These are phyloP conservation scores for Trametes cinnabarina DNA, from an alignment of 768 basidiomycete species.

Conservation along the genomic window DNA sequence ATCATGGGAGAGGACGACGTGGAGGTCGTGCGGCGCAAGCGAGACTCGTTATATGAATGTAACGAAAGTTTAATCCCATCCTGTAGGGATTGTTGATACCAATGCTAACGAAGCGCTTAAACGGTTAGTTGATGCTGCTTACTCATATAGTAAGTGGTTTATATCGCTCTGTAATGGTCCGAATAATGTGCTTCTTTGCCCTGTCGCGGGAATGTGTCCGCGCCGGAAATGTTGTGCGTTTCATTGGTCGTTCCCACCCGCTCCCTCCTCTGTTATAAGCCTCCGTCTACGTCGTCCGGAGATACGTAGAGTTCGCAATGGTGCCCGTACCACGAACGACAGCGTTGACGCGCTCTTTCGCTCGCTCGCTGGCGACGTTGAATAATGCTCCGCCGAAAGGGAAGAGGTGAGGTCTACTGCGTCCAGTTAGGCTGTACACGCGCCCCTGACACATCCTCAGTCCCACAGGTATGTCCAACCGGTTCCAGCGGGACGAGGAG, in stretches of 20 bases:
- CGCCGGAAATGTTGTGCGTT: constrained; percentile 12
- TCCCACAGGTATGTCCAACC: constrained; percentile 25
- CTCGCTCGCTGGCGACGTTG: constrained; percentile 46
- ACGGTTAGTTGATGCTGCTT: too few species aligned
- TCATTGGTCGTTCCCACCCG: constrained; percentile 18
- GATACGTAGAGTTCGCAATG: constrained; percentile 14
- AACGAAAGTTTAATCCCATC: too few species aligned
- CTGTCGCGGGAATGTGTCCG: constrained; percentile 1
- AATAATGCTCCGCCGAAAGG: constrained; percentile 37
- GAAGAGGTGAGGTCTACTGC: constrained; percentile 40
- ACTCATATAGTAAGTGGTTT: too few species aligned
- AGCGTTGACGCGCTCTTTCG: constrained; percentile 28
- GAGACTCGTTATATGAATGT: too few species aligned
- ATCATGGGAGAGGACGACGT: too few species aligned
- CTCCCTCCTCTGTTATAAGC: constrained; percentile 1
- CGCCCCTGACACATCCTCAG: constrained; percentile 12
- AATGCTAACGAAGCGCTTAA: too few species aligned
- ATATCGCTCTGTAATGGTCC: too few species aligned
- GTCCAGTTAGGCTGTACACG: neutral
- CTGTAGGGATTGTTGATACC: too few species aligned
- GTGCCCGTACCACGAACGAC: constrained; percentile 21
- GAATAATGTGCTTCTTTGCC: too few species aligned
- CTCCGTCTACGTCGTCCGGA: neutral
- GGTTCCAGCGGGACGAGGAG: neutral
- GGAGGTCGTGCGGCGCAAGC: too few species aligned